These are phyloP conservation scores for Saccharomycopsis olivae DNA, from an alignment of 805 yeast species.

Conservation along the genomic window DNA sequence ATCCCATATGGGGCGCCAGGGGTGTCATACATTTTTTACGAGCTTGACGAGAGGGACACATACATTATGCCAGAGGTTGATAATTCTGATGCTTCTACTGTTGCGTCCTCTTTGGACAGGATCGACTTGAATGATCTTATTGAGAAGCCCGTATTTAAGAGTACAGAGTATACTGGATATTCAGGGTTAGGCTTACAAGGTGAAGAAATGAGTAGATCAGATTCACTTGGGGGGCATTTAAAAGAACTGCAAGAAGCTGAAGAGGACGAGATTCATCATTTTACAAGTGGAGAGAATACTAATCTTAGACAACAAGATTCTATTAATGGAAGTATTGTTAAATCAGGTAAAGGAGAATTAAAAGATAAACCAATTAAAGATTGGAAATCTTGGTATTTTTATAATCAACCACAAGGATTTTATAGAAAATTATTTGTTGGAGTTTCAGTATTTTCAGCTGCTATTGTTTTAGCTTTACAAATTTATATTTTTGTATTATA, in stretches of 20 bases:
- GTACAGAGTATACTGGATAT: too few species aligned
- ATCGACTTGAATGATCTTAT: conserved; percentile 9
- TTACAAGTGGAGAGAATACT: not conserved
- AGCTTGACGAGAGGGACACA: too few species aligned
- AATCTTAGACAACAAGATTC: not conserved
- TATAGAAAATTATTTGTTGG: conserved; percentile 21
- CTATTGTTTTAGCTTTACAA: conserved; percentile 26
- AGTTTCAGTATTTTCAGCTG: conserved; percentile 27
- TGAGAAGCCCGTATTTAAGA: conserved; percentile 5
- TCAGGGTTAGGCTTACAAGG: too few species aligned
- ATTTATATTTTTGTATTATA: conserved; percentile 28
- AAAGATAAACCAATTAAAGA: conserved; percentile 1
- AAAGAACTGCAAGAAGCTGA: not conserved
- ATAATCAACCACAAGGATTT: conserved; percentile 4
- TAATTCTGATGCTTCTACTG: not conserved
- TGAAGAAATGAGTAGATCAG: not conserved
- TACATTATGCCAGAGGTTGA: too few species aligned
- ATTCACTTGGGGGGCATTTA: not conserved
- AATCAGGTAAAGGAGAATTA: too few species aligned
- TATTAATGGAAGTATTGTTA: not conserved
- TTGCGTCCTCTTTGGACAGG: conserved; percentile 11
- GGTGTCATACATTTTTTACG: too few species aligned
- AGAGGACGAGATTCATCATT: not conserved
- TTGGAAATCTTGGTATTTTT: conserved; percentile 7
- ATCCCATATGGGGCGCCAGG: too few species aligned